Evolutionary conservation across 306 rosid genomes (phyloP), one percentile per base, ranked within the genome.

Genomic region (Casuarina glauca): DNA sequence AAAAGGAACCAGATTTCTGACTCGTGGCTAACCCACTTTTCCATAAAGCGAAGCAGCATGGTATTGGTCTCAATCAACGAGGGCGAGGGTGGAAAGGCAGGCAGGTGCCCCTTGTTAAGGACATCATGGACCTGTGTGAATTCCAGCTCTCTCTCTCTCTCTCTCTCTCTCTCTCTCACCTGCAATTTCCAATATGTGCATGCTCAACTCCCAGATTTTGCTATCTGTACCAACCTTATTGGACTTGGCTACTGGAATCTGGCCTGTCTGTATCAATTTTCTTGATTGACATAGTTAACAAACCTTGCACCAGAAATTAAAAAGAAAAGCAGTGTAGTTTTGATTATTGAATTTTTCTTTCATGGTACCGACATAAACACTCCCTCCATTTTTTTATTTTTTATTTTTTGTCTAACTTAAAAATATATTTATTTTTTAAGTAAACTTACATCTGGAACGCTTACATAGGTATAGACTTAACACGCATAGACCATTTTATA

Each of bases 11-110:
- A 68, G 74, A 79, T 71, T 45, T 81, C 36, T 69, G 75, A 78
- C 76, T 74, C 79, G 86, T 75, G 84, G 87, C 84, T 49, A 71
- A 62, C 38, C 46, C 60, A 73, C 88, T 85, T 88, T 85, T 82
- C 67, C 2, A 68, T 82, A 88, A 91, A 80, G 93, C 87, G 90
- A 74, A 42, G n/a, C 82, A 63, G 51, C 52, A 20, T 70, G 87
- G 77, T 68, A 83, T 79, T 86, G 84, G 86, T 84, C 87, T 86
- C 74, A 81, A 86, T 85, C 91, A 90, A 77, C 74, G 73, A 64
- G 77, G 77, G 83, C 74, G 73, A 64, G 77, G 77, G 83, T 77
- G 85, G 79, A 85, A 73, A 81, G 83, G 76, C 87, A 62, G 38
- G 84, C 75, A 26, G 32, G 32, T 26, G 32, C 76, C 48, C 82